phyloP scores from a whole-genome alignment of 352 stramenopile genomes.

The Aphanomyces stellatus region DNA sequence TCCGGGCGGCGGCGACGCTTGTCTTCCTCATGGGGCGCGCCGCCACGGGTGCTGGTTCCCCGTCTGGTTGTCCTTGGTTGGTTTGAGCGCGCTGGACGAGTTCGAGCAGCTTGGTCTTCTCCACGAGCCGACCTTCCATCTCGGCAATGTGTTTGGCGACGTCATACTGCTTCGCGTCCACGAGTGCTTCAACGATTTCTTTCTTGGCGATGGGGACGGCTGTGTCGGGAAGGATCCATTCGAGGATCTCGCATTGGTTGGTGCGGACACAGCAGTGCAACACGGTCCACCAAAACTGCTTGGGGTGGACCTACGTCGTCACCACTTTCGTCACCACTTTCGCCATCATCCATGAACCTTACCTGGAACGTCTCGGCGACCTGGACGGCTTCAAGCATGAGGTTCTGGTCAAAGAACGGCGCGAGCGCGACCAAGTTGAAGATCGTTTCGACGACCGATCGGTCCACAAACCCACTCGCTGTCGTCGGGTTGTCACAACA shows the following conservation, averaged over 20 bases:
- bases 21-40: background rate
- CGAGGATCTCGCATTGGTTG: conserved; percentile 14
- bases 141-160: conserved; percentile 3
- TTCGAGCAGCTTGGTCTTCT: conserved; percentile 2
- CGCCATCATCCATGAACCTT: background rate
- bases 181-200: background rate
- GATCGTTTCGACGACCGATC: conserved; percentile 16
- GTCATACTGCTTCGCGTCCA: conserved; percentile 10
- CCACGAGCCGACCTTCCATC: background rate
- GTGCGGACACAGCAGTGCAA: conserved; percentile 6
- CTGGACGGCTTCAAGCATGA: background rate
- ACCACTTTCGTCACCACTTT: background rate
- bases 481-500: no score
- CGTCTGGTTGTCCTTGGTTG: background rate
- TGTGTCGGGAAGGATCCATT: conserved; percentile 9
- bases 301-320: conserved; percentile 4
- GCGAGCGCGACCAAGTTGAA: conserved; percentile 15
- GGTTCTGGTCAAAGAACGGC: conserved; percentile 16
- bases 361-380: conserved; percentile 6
- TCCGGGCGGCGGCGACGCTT: background rate
- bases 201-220: background rate
- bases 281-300: conserved; percentile 17
- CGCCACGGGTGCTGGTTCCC: background rate
- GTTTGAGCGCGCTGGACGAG: background rate
- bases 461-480: conserved; percentile 3